These are phyloP conservation scores for Naegleria gruberi DNA, from an alignment of 208 protist genomes.

Conservation along the genomic window DNA sequence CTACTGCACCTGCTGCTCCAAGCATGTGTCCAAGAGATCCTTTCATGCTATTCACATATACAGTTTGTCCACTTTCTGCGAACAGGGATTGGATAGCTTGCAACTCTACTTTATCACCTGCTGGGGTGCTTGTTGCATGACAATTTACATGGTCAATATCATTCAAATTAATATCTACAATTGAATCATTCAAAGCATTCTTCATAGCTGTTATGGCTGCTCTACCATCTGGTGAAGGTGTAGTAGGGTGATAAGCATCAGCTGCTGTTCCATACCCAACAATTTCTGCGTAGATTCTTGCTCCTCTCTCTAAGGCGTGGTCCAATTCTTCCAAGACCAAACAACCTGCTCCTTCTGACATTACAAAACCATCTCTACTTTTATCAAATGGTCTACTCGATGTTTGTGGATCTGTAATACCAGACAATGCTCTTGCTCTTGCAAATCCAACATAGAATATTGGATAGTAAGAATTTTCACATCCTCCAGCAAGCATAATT, in stretches of 20 bases:
- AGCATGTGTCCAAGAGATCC: slow-evolving; percentile 83
- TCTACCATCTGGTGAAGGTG: slow-evolving; percentile 69
- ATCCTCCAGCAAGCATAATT: slow-evolving; percentile 76
- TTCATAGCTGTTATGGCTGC: slow-evolving; percentile 72
- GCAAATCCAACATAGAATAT: slow-evolving; percentile 84
- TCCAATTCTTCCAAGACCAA: slow-evolving; percentile 81
- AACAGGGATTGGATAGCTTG: slow-evolving; percentile 28
- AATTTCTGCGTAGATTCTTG: slow-evolving; percentile 75
- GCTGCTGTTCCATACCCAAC: slow-evolving; percentile 66
- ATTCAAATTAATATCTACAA: slow-evolving; percentile 35
- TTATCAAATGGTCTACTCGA: slow-evolving; percentile 88
- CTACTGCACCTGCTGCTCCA: slow-evolving; percentile 87
- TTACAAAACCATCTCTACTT: slow-evolving; percentile 83
- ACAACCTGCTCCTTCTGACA: slow-evolving; percentile 88
- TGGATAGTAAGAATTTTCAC: slow-evolving; percentile 83
- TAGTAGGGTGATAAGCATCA: slow-evolving; percentile 89
- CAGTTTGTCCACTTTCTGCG: background rate
- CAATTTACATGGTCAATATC: slow-evolving; percentile 80
- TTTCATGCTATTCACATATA: background rate
- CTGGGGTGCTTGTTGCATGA: slow-evolving; percentile 91
- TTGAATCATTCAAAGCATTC: slow-evolving; percentile 60
- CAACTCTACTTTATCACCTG: slow-evolving; percentile 84
- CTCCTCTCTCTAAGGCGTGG: slow-evolving; percentile 63
- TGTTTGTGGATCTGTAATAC: slow-evolving; percentile 64
- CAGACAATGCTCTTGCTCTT: slow-evolving; percentile 77